These are phyloP conservation scores for Agroathelia rolfsii DNA, from an alignment of 1,284 basidiomycete genomes.

Conservation along the genomic window DNA sequence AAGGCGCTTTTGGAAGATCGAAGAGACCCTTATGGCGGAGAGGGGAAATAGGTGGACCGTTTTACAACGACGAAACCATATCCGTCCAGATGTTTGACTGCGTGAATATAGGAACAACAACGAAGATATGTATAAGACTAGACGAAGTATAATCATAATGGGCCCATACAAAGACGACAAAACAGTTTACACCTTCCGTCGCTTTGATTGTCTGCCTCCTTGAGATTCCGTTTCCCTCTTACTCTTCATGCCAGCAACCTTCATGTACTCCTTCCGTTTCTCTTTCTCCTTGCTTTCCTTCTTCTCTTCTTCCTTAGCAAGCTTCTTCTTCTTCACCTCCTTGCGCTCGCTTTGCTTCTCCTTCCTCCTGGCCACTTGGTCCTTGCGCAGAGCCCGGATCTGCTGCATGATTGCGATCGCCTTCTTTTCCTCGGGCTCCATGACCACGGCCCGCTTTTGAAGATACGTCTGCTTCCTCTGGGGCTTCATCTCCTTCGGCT, in stretches of 20 bases:
- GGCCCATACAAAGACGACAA: too few species aligned
- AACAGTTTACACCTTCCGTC: too few species aligned
- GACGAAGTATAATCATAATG: too few species aligned
- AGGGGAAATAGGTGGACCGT: too few species aligned
- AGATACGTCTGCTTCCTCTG: conserved; percentile 76
- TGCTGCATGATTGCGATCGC: conserved; percentile 92
- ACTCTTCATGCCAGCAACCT: conserved; percentile 60
- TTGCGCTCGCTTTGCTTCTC: conserved; percentile 78
- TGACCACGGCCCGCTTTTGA: conserved; percentile 87
- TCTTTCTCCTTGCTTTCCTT: conserved; percentile 70
- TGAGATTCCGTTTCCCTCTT: conserved; percentile 54
- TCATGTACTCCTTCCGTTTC: conserved; percentile 73
- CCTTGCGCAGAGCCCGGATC: conserved; percentile 86
- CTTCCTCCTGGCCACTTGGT: conserved; percentile 67
- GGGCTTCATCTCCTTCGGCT: conserved; percentile 77
- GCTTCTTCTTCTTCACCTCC: conserved; percentile 54
- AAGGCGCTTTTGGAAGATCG: too few species aligned
- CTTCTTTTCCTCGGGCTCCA: conserved; percentile 92
- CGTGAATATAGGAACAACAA: too few species aligned
- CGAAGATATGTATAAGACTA: too few species aligned
- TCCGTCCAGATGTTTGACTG: too few species aligned
- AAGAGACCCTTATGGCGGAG: too few species aligned
- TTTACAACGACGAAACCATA: too few species aligned
- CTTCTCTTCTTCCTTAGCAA: conserved; percentile 58
- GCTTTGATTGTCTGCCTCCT: conserved; percentile 46